Conservation (phyloP, 2,329 filamentous ascomycete species). For the Fusarium dlaminii region DNA sequence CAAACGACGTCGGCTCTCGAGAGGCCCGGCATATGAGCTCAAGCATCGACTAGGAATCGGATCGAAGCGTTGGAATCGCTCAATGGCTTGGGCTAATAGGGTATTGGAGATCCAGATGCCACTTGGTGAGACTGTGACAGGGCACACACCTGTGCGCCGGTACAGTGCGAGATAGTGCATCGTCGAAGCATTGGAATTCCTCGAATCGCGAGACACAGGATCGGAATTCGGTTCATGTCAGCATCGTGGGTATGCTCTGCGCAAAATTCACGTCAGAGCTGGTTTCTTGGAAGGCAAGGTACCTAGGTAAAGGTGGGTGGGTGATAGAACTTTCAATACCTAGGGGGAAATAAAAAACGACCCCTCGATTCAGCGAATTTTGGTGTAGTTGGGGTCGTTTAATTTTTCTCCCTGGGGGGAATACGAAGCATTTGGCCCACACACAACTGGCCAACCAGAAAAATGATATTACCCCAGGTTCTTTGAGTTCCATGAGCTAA, state of each 20-base stretch:
- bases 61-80: constrained; percentile 42
- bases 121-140: constrained; percentile 29
- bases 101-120: constrained; percentile 47
- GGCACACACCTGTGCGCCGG: constrained; percentile 31
- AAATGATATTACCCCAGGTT: constrained; percentile 22
- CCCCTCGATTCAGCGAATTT: too few relatives aligned
- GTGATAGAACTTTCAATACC: constrained; percentile 5
- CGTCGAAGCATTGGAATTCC: constrained; percentile 45
- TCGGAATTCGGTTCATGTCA: constrained; percentile 8
- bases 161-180: constrained; percentile 41
- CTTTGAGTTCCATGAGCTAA: not conserved
- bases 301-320: not conserved
- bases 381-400: too few relatives aligned
- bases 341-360: too few relatives aligned
- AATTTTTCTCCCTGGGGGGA: too few relatives aligned
- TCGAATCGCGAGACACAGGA: not conserved
- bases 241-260: constrained; percentile 12
- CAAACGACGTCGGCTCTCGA: constrained; percentile 63
- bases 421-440: constrained; percentile 4
- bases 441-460: constrained; percentile 20
- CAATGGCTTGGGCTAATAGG: constrained; percentile 47
- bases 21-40: constrained; percentile 60
- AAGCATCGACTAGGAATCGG: constrained; percentile 42
- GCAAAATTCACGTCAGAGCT: not conserved
- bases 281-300: not conserved